Conservation (phyloP, 169 alveolate genomes). For the Theileria parva region DNA sequence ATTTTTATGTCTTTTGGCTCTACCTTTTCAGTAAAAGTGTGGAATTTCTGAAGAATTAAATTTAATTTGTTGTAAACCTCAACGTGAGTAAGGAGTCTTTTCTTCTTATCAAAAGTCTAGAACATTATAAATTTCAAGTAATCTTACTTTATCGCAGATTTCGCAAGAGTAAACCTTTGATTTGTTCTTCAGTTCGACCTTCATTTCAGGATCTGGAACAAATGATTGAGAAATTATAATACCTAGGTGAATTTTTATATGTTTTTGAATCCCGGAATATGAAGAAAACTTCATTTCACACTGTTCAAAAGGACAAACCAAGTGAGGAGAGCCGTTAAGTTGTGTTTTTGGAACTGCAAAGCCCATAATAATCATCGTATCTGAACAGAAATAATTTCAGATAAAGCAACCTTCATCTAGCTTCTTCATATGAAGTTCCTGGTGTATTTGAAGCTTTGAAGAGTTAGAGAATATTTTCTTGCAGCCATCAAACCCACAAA, state of each 20-base stretch:
- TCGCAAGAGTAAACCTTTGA: slow-evolving; percentile 13
- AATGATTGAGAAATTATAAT: not conserved
- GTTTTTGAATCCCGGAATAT: slow-evolving; percentile 58
- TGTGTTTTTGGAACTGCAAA: slow-evolving; percentile 19
- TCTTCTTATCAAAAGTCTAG: slow-evolving; percentile 27
- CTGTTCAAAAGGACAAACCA: slow-evolving; percentile 35
- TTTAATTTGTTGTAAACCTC: not conserved
- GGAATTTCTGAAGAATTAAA: slow-evolving; percentile 1
- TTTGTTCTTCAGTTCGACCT: not conserved
- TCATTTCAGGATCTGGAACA: slow-evolving; percentile 7
- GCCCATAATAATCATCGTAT: slow-evolving; percentile 33
- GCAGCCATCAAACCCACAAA: slow-evolving; percentile 68
- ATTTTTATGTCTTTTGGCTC: not conserved
- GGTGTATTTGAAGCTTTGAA: slow-evolving; percentile 18
- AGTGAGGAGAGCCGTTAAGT: slow-evolving; percentile 1
- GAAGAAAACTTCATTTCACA: slow-evolving; percentile 38
- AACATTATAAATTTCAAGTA: not conserved
- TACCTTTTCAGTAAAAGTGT: not conserved
- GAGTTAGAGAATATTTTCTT: not conserved
- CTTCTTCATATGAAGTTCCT: slow-evolving; percentile 32
- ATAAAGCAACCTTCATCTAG: slow-evolving; percentile 22
- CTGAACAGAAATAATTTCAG: not conserved
- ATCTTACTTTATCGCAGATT: slow-evolving; percentile 7
- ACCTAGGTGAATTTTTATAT: slow-evolving; percentile 31
- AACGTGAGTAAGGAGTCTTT: slow-evolving; percentile 8